phyloP scores from a whole-genome alignment of 495 filamentous ascomycete genomes.

The Chaetomium cochliodes region DNA sequence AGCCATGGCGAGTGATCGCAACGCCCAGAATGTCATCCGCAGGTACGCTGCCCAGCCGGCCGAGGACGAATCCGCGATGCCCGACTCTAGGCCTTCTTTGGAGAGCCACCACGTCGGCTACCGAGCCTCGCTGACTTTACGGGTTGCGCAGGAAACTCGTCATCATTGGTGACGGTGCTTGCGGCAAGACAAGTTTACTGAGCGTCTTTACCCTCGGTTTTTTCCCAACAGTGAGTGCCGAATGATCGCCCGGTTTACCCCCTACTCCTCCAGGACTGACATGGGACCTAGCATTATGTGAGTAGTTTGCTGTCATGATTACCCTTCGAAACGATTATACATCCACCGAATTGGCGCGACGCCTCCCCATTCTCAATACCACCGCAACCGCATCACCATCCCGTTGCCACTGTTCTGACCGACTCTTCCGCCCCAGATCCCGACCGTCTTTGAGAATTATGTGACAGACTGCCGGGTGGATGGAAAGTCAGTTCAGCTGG shows the following conservation, averaged over 20 bases:
- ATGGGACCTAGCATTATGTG: conserved; percentile 63
- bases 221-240: conserved; percentile 84
- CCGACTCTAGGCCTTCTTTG: background rate
- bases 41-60: conserved; percentile 28
- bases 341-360: background rate
- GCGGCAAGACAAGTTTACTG: conserved; percentile 95
- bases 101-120: background rate
- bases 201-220: conserved; percentile 98
- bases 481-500: conserved; percentile 95
- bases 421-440: conserved; percentile 61
- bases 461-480: conserved; percentile 98
- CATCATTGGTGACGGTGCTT: conserved; percentile 98
- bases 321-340: background rate
- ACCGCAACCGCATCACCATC: background rate
- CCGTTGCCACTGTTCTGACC: conserved; percentile 8
- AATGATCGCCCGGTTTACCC: conserved; percentile 1
- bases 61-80: background rate
- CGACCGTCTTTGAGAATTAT: conserved; percentile 99
- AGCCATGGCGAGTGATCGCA: conserved; percentile 34
- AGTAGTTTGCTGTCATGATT: conserved; percentile 36
- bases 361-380: background rate
- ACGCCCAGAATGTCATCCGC: conserved; percentile 37
- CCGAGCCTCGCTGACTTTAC: conserved; percentile 19
- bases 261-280: conserved; percentile 22
- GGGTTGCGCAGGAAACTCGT: conserved; percentile 76